These are phyloP conservation scores for Teunomyces cretensis DNA, from an alignment of 805 yeast genomes.

Conservation along the genomic window DNA sequence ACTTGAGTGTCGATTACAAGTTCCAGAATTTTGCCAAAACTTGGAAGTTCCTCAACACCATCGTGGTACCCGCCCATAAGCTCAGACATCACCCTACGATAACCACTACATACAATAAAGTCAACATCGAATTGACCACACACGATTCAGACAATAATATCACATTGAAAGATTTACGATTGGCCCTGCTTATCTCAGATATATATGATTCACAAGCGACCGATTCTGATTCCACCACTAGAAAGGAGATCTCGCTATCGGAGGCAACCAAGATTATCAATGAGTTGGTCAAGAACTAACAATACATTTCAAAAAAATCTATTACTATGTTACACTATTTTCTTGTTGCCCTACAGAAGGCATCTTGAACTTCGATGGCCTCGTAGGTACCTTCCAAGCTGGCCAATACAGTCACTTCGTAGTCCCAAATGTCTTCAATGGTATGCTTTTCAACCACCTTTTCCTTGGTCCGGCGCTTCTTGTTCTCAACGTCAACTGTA, in stretches of 20 bases:
- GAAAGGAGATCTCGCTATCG: slow-evolving; percentile 8
- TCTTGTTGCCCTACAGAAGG: slow-evolving; percentile 53
- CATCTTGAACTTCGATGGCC: slow-evolving; percentile 86
- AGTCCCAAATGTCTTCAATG: slow-evolving; percentile 67
- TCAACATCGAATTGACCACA: slow-evolving; percentile 55
- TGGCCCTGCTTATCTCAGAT: slow-evolving; percentile 46
- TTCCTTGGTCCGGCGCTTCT: slow-evolving; percentile 17
- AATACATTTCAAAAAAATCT: not conserved
- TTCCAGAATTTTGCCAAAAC: slow-evolving; percentile 59
- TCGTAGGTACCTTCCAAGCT: slow-evolving; percentile 92
- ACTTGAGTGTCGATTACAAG: slow-evolving; percentile 35
- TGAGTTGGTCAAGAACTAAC: slow-evolving; percentile 9
- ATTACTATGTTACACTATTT: slow-evolving; percentile 6
- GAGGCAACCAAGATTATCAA: slow-evolving; percentile 13
- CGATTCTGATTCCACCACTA: not conserved
- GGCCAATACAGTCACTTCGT: slow-evolving; percentile 70
- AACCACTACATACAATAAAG: slow-evolving; percentile 59
- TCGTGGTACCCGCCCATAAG: slow-evolving; percentile 57
- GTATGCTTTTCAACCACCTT: slow-evolving; percentile 51
- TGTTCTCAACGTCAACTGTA: slow-evolving; percentile 45
- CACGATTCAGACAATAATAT: slow-evolving; percentile 57
- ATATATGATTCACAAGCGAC: slow-evolving; percentile 1
- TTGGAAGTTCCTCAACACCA: slow-evolving; percentile 62
- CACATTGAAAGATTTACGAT: slow-evolving; percentile 55
- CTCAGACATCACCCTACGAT: slow-evolving; percentile 73